Conservation (phyloP, 176 grass and related monocot species). For the Rhynchospora tenuis region DNA sequence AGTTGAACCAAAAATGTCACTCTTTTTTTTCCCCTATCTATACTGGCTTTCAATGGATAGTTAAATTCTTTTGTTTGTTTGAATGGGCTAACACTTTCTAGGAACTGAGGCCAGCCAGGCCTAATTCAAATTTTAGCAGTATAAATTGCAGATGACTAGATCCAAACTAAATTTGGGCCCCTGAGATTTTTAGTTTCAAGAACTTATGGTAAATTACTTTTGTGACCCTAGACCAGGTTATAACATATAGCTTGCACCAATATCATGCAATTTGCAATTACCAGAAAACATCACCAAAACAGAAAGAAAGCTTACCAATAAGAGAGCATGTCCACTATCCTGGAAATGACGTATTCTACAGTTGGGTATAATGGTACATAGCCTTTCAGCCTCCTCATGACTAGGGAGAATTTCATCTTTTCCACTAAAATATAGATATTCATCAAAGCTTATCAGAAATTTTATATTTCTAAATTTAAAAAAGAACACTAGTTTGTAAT, state of each 20-base stretch:
- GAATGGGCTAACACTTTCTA: not conserved
- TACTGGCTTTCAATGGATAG: not conserved
- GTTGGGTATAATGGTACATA: slow-evolving; percentile 35
- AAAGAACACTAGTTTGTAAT: not conserved
- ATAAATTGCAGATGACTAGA: not conserved
- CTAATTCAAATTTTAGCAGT: not conserved
- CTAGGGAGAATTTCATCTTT: slow-evolving; percentile 83
- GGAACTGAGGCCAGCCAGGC: not conserved
- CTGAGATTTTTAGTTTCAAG: not conserved
- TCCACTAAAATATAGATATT: slow-evolving; percentile 51
- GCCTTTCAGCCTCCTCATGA: slow-evolving; percentile 62
- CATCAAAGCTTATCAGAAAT: slow-evolving; percentile 22
- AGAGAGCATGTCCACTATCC: slow-evolving; percentile 67
- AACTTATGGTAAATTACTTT: not conserved
- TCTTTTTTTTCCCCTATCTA: not conserved
- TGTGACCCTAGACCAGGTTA: not conserved
- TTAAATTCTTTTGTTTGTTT: not conserved
- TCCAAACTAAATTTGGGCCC: not conserved
- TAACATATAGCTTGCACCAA: not conserved
- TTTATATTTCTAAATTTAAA: not conserved
- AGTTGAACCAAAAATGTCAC: not conserved
- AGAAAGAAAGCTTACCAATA: slow-evolving; percentile 44
- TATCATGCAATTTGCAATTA: not conserved
- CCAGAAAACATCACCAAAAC: not conserved
- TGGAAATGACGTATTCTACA: slow-evolving; percentile 72